Percentiles rank a stretch among this genome's conserved stretches.
Conservation (phyloP, 495 filamentous ascomycete species). For the Penicillium turbatum region DNA sequence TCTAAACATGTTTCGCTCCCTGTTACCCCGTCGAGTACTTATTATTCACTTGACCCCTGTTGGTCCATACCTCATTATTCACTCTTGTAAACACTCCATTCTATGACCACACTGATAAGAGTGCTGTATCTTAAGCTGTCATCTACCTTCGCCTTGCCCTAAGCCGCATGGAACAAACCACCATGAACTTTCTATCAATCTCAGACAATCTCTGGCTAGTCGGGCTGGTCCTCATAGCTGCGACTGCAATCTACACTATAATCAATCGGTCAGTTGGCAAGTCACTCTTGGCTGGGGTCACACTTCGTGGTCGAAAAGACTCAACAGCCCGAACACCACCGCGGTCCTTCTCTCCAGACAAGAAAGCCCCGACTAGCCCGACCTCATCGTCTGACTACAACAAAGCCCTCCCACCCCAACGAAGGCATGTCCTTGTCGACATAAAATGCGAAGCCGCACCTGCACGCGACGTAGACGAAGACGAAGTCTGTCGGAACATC, state of each 20-base stretch:
- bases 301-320: conserved; percentile 29
- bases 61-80: background rate
- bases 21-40: conserved; percentile 6
- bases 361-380: conserved; percentile 30
- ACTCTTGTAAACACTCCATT: background rate
- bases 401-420: conserved; percentile 53
- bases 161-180: conserved; percentile 8
- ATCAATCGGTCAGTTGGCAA: conserved; percentile 10
- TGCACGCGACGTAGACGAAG: conserved; percentile 27
- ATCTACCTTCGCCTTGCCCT: background rate
- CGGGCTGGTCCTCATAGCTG: conserved; percentile 22
- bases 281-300: conserved; percentile 11
- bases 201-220: conserved; percentile 23
- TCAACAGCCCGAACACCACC: conserved; percentile 52
- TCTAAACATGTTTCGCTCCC: background rate
- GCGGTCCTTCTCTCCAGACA: conserved; percentile 52
- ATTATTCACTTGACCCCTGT: conserved; percentile 1
- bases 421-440: conserved; percentile 46
- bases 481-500: conserved; percentile 29
- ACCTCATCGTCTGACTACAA: conserved; percentile 35
- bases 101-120: background rate
- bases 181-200: conserved; percentile 12
- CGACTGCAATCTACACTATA: conserved; percentile 21
- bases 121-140: background rate
- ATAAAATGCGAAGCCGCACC: conserved; percentile 20